Evolutionary conservation across 139 green algal species (phyloP), one percentile per base, ranked within the genome.

Genomic region (Picochlorum sp.): DNA sequence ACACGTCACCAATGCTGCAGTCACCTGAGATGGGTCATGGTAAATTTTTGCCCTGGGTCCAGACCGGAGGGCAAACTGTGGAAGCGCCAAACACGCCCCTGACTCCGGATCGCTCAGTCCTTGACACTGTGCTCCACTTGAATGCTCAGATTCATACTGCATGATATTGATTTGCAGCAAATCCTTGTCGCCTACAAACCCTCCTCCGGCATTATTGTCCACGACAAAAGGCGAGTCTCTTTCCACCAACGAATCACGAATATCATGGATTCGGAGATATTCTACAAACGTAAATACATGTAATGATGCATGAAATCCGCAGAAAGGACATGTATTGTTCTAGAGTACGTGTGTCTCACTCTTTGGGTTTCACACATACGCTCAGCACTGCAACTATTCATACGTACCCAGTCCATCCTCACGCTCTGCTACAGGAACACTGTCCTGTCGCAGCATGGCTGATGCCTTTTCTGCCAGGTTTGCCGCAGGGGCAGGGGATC

Each of bases 1-100:
- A 67, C 91, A 97, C 4, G 90, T 97, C 8, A 96, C 89, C 20
- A 97, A 84, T 7, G 87, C 89, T 6, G 90, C 90, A 28, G 80
- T 85, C 9, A 97, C 90, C 77, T 95, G 81, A 41, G 69, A 30
- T 10, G 70, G 64, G 61, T 96, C 71, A 51, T 89, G 92, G 69
- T 90, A 92, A 38, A 96, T 85, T 9, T 56, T 85, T 38, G 69
- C 71, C 18, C 90, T 75, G 1, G 90, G 87, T 0, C 90, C 90
- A n/a, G 80, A 80, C 16, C 90, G 76, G 26, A 89, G 84, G 46
- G 85, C 75, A 68, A 76, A 95, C 61, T 82, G 75, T 0, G 86
- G 86, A 62, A 95, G 74, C 15, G 75, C 30, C 14, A 87, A 74
- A 65, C 83, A 89, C 4, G 52, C 10, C 52, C 30, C 28, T 13